phyloP scores from a whole-genome alignment of 495 filamentous ascomycete genomes.

The Venustampulla echinocandica region DNA sequence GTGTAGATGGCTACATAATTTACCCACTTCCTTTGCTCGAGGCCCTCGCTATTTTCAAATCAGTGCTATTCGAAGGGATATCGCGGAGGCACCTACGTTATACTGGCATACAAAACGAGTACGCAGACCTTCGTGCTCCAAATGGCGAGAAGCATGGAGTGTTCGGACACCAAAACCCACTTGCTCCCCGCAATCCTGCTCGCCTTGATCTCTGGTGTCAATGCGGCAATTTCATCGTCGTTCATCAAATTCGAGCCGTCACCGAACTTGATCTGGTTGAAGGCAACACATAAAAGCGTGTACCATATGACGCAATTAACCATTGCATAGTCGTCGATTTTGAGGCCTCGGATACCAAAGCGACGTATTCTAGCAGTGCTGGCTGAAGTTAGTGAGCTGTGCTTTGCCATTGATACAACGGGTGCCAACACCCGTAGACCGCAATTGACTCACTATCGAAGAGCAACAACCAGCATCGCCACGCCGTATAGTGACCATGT shows the following conservation, averaged over 20 bases:
- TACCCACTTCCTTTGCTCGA: constrained; percentile 15
- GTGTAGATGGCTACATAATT: constrained; percentile 18
- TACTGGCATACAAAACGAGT: constrained; percentile 45
- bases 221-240: constrained; percentile 28
- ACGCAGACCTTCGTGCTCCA: constrained; percentile 46
- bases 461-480: constrained; percentile 32
- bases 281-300: constrained; percentile 41
- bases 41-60: background rate
- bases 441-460: background rate
- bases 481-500: constrained; percentile 42
- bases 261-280: constrained; percentile 42
- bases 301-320: constrained; percentile 41
- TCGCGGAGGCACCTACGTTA: constrained; percentile 28
- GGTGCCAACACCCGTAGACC: background rate
- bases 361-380: constrained; percentile 42
- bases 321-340: constrained; percentile 47
- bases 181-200: constrained; percentile 44
- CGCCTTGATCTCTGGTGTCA: constrained; percentile 33
- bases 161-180: constrained; percentile 48
- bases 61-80: background rate
- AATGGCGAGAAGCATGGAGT: constrained; percentile 41
- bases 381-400: background rate
- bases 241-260: constrained; percentile 48
- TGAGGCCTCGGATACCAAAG: constrained; percentile 36
- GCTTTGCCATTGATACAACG: too few species aligned